These are phyloP conservation scores for Hippophae gyantsensis DNA, from an alignment of 306 rosid species.

Conservation along the genomic window DNA sequence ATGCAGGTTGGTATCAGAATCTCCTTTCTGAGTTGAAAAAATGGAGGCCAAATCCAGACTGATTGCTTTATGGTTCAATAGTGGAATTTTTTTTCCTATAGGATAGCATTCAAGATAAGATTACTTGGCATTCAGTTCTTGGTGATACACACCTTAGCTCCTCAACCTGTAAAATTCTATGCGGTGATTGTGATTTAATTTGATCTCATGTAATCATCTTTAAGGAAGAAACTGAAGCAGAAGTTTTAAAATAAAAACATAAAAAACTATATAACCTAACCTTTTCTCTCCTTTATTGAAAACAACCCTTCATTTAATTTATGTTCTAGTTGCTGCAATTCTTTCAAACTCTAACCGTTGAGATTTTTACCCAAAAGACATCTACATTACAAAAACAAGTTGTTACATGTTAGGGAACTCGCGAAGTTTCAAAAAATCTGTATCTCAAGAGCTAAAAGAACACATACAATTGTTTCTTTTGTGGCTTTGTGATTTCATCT, in stretches of 20 bases:
- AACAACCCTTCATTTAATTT: slow-evolving; percentile 61
- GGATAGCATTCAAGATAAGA: slow-evolving; percentile 44
- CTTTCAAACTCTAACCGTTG: slow-evolving; percentile 58
- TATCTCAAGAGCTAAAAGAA: slow-evolving; percentile 1
- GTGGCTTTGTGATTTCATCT: slow-evolving; percentile 75
- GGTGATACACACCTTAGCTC: slow-evolving; percentile 86
- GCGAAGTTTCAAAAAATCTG: slow-evolving; percentile 1
- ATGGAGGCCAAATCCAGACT: slow-evolving; percentile 36
- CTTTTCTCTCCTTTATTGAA: slow-evolving; percentile 52
- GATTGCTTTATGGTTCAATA: slow-evolving; percentile 24
- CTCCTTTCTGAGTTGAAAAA: slow-evolving; percentile 52
- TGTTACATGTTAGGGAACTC: slow-evolving; percentile 6
- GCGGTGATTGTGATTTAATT: too few species aligned
- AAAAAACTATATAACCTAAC: slow-evolving; percentile 18
- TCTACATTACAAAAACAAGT: slow-evolving; percentile 26
- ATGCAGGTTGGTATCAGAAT: slow-evolving; percentile 85
- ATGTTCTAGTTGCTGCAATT: slow-evolving; percentile 71
- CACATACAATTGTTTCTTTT: slow-evolving; percentile 63
- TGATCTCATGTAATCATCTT: too few species aligned
- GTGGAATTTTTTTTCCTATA: slow-evolving; percentile 35
- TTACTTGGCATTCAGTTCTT: slow-evolving; percentile 28
- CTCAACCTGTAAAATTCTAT: slow-evolving; percentile 35
- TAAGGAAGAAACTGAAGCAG: not conserved
- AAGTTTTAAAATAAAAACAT: not conserved
- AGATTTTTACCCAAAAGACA: slow-evolving; percentile 74